Base-by-base conservation (phyloP, 2,329 filamentous ascomycete genomes). In the Erysiphe pulchra region DNA sequence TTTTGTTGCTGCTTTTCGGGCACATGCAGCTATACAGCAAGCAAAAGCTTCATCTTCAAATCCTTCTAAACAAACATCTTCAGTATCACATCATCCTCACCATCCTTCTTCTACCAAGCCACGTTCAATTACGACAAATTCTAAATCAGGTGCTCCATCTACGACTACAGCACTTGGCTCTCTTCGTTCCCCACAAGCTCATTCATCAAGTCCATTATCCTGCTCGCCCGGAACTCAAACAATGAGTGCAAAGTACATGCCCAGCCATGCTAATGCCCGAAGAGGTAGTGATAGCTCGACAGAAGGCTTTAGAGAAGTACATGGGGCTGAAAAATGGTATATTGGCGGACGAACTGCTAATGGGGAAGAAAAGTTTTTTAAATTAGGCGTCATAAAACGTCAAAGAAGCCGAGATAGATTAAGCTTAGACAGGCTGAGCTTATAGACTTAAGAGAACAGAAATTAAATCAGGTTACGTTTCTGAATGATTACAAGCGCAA, bases 341-440 rank as follows among this genome's bases (percentile, higher is more conserved):
- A 80, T 86, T 46, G 80, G 80, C 18, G 80, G 80, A 7, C 65
- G 78, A 56, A 85, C 80, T 28, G 78, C 80, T 1, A 69, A 63
- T 1, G 80, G 80, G n/a, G 80, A 86, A 55, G 80, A 86, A 58
- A 72, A 73, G 55, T 85, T 83, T 62, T 86, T 85, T 60, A 83
- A 83, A 63, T 63, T 86, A 40, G 80, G 79, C 39, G 80, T 86
- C 51, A 74, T 86, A 43, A 71, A 75, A 57, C 65, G 79, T 46
- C 74, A 81, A 47, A 67, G 74, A 56, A 86, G 80, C 59, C 75
- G 77, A 46, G 80, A 85, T 57, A 69, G 80, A 38, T 60, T 85
- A 54, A 85, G 80, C 53, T 61, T 84, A 47, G 80, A 86, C 62
- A 70, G 77, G 46, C 60, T 86, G 59, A 85, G 80, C 56, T 65